Conservation (phyloP, 1,284 basidiomycete species). For the Malassezia dermatis region DNA sequence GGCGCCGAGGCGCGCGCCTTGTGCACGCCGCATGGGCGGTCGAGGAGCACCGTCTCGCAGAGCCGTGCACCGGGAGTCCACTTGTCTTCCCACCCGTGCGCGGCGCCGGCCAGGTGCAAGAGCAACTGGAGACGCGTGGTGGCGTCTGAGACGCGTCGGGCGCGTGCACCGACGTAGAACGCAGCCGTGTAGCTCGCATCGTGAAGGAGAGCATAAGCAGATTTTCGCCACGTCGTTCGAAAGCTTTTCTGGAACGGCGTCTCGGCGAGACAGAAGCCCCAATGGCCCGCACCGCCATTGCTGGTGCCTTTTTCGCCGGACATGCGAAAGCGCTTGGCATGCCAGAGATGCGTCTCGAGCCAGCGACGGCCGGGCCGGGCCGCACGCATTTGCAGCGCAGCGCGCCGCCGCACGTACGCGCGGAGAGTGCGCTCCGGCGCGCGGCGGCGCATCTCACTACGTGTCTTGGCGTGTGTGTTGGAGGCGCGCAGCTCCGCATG, state of each 20-base stretch:
- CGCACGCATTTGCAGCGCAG: conserved; percentile 24
- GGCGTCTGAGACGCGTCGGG: conserved; percentile 3
- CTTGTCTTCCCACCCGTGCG: conserved; percentile 12
- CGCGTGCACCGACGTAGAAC: conserved; percentile 20
- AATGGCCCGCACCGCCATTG: conserved; percentile 21
- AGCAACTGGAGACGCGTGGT: conserved; percentile 11
- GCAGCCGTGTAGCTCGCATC: conserved; percentile 36
- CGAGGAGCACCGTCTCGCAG: conserved; percentile 5
- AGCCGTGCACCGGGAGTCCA: conserved; percentile 7
- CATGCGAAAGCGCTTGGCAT: conserved; percentile 46
- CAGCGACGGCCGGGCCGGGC: conserved; percentile 24
- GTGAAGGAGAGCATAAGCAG: conserved; percentile 23
- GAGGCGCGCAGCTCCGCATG: conserved; percentile 36
- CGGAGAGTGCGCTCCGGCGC: conserved; percentile 23
- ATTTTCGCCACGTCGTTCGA: conserved; percentile 28
- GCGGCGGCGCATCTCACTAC: conserved; percentile 27
- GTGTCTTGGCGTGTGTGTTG: conserved; percentile 30
- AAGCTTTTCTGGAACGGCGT: conserved; percentile 38
- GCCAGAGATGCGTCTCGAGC: conserved; percentile 48
- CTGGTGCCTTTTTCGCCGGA: conserved; percentile 26
- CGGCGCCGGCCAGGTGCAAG: conserved; percentile 1
- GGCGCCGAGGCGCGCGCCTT: not conserved
- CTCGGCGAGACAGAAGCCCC: conserved; percentile 39
- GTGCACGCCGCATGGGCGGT: not conserved
- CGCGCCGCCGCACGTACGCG: conserved; percentile 22